These are phyloP conservation scores for Puccinia hordei DNA, from an alignment of 1,284 basidiomycete species.

Conservation along the genomic window DNA sequence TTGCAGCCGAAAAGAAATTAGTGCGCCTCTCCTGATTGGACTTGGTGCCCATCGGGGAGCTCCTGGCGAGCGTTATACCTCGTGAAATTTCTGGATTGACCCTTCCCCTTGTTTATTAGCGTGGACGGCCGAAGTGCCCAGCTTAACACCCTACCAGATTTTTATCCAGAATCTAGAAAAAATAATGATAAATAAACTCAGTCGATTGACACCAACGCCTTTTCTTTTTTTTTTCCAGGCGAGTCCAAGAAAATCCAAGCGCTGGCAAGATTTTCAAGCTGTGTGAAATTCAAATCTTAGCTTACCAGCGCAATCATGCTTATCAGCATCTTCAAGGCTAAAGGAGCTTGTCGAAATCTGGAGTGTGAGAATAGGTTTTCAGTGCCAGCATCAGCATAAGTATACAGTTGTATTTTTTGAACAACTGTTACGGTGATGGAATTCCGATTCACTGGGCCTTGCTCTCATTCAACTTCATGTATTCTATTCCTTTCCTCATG, in stretches of 20 bases:
- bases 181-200: constrained; percentile 11
- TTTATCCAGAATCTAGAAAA: constrained; percentile 10
- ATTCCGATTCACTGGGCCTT: neutral
- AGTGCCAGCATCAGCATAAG: neutral
- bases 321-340: constrained; percentile 8
- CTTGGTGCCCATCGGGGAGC: constrained; percentile 8
- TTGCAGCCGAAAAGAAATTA: constrained; percentile 31
- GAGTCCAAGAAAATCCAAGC: constrained; percentile 12
- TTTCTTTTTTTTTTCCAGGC: neutral
- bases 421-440: neutral
- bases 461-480: neutral
- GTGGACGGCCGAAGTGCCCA: constrained; percentile 17
- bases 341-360: constrained; percentile 4
- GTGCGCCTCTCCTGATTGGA: constrained; percentile 17
- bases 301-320: neutral
- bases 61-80: constrained; percentile 16
- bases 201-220: constrained; percentile 12
- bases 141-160: neutral
- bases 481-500: neutral
- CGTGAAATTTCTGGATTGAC: constrained; percentile 24
- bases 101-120: constrained; percentile 13
- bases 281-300: constrained; percentile 1
- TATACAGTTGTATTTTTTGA: neutral
- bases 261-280: constrained; percentile 6
- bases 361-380: neutral